These are phyloP conservation scores for Fistulinella prunicolor DNA, from an alignment of 768 basidiomycete genomes.

Conservation along the genomic window DNA sequence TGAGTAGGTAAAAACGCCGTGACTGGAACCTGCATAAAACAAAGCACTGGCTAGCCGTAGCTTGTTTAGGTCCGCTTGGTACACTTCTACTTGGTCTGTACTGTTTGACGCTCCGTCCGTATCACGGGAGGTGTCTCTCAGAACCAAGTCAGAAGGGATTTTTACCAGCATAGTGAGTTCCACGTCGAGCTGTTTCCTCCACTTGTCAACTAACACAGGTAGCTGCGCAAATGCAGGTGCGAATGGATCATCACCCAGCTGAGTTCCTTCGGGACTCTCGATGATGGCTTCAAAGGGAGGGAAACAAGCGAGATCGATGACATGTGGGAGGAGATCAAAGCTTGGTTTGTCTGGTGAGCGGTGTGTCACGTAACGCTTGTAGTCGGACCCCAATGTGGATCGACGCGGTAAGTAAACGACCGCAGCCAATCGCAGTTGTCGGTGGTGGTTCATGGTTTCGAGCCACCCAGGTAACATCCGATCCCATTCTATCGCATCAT, in stretches of 20 bases:
- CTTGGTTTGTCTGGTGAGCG: not conserved
- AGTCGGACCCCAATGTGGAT: not conserved
- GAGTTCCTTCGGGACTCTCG: not conserved
- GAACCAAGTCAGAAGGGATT: not conserved
- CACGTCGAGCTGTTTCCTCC: constrained; percentile 4
- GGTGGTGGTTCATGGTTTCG: not conserved
- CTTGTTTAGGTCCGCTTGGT: not conserved
- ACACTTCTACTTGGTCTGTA: not conserved
- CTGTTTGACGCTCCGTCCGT: too few species aligned
- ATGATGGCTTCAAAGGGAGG: constrained; percentile 5
- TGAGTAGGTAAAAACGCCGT: not conserved
- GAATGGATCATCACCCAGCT: not conserved
- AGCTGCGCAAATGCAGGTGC: constrained; percentile 6
- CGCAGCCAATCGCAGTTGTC: not conserved
- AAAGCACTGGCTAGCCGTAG: constrained; percentile 9
- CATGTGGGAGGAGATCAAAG: constrained; percentile 2
- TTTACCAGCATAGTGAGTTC: constrained; percentile 1
- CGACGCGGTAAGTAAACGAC: constrained; percentile 2
- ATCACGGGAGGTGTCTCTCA: not conserved
- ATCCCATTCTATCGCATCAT: constrained; percentile 1
- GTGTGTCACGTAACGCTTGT: not conserved
- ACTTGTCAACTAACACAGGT: not conserved
- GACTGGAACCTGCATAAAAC: not conserved
- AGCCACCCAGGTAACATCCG: not conserved
- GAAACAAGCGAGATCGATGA: constrained; percentile 3